Conservation (phyloP, 805 yeast species). For the Schizosaccharomyces japonicus region DNA sequence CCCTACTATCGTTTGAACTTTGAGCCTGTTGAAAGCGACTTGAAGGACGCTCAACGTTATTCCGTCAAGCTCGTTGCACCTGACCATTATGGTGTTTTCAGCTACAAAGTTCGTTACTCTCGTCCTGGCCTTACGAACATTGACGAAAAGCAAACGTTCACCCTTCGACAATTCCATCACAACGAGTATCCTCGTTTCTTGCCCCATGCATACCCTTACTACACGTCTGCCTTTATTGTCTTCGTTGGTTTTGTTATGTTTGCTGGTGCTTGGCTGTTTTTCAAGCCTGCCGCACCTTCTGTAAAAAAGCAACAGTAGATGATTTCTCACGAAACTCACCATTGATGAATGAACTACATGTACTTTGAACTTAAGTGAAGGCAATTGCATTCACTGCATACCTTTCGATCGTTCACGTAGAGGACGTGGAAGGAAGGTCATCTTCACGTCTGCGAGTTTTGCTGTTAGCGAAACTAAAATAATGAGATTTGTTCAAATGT, state of each 20-base stretch:
- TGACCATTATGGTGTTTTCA: slow-evolving; percentile 91
- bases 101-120: slow-evolving; percentile 54
- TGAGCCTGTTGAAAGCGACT: slow-evolving; percentile 18
- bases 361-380: too few relatives aligned
- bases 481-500: too few relatives aligned
- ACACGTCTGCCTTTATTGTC: slow-evolving; percentile 46
- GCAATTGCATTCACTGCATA: too few relatives aligned
- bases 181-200: slow-evolving; percentile 84
- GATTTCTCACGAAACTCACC: too few relatives aligned
- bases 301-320: neutral
- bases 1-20: slow-evolving; percentile 60
- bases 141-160: slow-evolving; percentile 40
- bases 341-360: too few relatives aligned
- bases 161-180: slow-evolving; percentile 83
- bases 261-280: slow-evolving; percentile 26
- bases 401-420: too few relatives aligned
- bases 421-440: too few relatives aligned
- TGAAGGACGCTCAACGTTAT: slow-evolving; percentile 18
- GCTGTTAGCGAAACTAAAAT: too few relatives aligned
- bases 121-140: slow-evolving; percentile 54
- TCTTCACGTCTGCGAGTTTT: too few relatives aligned
- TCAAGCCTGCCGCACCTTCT: neutral
- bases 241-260: slow-evolving; percentile 56
- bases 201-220: slow-evolving; percentile 77
- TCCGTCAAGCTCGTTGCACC: slow-evolving; percentile 44